phyloP scores from a whole-genome alignment of 139 green algal species.

The Diplosphaera chodatii region DNA sequence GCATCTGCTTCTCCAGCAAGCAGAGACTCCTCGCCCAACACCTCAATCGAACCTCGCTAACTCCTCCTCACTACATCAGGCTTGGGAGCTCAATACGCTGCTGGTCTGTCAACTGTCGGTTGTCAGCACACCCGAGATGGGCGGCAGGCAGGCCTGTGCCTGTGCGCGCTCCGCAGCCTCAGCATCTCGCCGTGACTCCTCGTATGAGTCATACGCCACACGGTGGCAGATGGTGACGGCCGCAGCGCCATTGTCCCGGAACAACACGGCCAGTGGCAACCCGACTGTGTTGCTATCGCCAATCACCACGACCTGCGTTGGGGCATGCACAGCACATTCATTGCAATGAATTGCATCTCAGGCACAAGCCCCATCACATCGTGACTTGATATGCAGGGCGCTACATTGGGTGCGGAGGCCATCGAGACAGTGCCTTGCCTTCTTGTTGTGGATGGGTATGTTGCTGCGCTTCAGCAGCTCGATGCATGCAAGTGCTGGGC shows the following conservation, averaged over 20 bases:
- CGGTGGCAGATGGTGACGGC: conserved; percentile 83
- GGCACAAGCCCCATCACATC: no score
- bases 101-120: no score
- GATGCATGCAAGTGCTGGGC: conserved; percentile 60
- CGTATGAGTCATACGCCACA: background rate
- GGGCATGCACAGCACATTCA: conserved; percentile 13
- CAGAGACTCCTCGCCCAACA: no score
- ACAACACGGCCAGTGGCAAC: conserved; percentile 86
- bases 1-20: no score
- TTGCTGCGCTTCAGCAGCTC: conserved; percentile 49
- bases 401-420: no score
- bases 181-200: background rate
- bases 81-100: no score
- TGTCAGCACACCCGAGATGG: no score
- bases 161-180: background rate
- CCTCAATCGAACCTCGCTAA: no score
- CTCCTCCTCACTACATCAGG: no score
- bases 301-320: conserved; percentile 73
- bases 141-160: background rate
- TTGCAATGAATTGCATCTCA: no score
- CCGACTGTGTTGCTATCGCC: conserved; percentile 93
- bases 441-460: conserved; percentile 46
- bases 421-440: conserved; percentile 4
- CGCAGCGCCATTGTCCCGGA: conserved; percentile 68
- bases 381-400: no score